A percentile compares a stretch with the other conserved stretches of the same genome.
These are phyloP conservation scores for Candida hispaniensis DNA, from an alignment of 805 yeast genomes.

Conservation along the genomic window DNA sequence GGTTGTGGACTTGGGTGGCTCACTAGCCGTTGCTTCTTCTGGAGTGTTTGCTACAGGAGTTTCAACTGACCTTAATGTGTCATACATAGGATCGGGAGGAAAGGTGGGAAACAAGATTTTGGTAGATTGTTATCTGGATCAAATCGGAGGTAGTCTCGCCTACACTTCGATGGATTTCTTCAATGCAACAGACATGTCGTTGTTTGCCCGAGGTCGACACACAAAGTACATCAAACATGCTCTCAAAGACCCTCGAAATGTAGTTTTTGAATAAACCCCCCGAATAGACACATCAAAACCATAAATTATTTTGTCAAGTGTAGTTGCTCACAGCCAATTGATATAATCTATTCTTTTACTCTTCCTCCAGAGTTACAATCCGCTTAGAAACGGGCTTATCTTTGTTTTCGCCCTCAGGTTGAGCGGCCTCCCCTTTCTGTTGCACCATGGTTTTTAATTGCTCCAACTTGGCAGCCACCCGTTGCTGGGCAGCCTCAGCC, in stretches of 20 bases:
- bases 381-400: slow-evolving; percentile 11
- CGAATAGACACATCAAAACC: too few species aligned
- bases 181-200: slow-evolving; percentile 19
- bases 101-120: slow-evolving; percentile 21
- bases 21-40: slow-evolving; percentile 34
- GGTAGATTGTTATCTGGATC: slow-evolving; percentile 27
- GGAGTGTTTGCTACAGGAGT: slow-evolving; percentile 37
- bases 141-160: slow-evolving; percentile 34
- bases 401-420: slow-evolving; percentile 1
- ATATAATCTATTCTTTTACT: too few species aligned
- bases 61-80: slow-evolving; percentile 33
- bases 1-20: slow-evolving; percentile 36
- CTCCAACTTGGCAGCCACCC: slow-evolving; percentile 2
- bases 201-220: slow-evolving; percentile 36
- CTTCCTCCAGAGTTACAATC: slow-evolving; percentile 16
- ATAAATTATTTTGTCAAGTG: too few species aligned
- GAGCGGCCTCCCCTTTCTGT: background rate
- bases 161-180: slow-evolving; percentile 32
- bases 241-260: slow-evolving; percentile 19
- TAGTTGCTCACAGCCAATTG: too few species aligned
- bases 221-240: slow-evolving; percentile 34
- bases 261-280: too few species aligned
- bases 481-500: slow-evolving; percentile 12
- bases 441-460: slow-evolving; percentile 1
- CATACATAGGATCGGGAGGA: slow-evolving; percentile 33